phyloP scores from a whole-genome alignment of 2,329 filamentous ascomycete species.

The Periglandula ipomoeae region DNA sequence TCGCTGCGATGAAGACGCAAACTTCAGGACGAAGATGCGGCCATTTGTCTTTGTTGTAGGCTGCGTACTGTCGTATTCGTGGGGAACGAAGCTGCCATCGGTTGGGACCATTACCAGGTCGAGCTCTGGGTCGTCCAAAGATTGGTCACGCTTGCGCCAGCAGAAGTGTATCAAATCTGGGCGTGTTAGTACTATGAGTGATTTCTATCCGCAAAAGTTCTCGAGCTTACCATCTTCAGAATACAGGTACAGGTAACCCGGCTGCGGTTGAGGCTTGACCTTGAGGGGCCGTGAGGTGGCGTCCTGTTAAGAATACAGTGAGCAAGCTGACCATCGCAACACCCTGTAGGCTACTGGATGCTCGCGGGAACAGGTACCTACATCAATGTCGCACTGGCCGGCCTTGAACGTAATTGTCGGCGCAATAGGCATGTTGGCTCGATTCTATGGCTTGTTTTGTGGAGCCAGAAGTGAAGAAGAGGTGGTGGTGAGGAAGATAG shows the following conservation, averaged over 20 bases:
- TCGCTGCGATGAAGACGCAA: constrained; percentile 81
- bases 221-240: constrained; percentile 64
- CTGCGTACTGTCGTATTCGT: constrained; percentile 51
- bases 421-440: constrained; percentile 60
- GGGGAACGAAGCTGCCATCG: constrained; percentile 80
- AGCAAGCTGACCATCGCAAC: constrained; percentile 10
- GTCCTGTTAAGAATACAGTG: constrained; percentile 5
- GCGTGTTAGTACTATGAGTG: not conserved
- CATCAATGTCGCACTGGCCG: constrained; percentile 76
- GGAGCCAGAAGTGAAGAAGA: not conserved
- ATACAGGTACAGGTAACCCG: constrained; percentile 89
- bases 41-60: constrained; percentile 64
- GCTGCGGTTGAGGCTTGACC: constrained; percentile 62
- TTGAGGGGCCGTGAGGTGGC: constrained; percentile 42
- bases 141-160: constrained; percentile 75
- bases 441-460: constrained; percentile 1
- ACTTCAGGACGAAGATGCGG: constrained; percentile 88
- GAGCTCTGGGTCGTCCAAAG: constrained; percentile 65
- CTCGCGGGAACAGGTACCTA: constrained; percentile 32
- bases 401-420: constrained; percentile 96
- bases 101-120: constrained; percentile 90
- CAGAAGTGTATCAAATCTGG: constrained; percentile 92
- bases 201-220: too few species aligned
- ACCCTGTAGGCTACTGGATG: constrained; percentile 2
- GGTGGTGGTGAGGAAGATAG: constrained; percentile 1